Base-by-base conservation (phyloP, 352 stramenopile species). In the Globisporangium spiculum region DNA sequence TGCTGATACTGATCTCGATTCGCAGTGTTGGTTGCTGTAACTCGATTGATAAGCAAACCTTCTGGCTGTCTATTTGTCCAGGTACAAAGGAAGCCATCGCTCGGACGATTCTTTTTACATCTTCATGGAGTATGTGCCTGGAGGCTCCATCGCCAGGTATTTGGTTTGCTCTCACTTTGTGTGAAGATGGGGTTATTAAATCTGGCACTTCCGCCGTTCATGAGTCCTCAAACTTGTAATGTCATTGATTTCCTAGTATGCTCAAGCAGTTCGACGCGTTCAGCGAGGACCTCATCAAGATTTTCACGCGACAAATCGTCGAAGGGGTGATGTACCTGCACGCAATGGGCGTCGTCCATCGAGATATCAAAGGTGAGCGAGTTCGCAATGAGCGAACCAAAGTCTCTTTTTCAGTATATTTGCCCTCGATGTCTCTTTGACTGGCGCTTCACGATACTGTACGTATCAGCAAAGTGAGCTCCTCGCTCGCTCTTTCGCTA, bases 41-140 rank as follows among this genome's bases (percentile, higher is more conserved):
- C 18, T 16, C 10, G 4, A 14, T 14, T 26, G 10, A 30, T 63
- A 8, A 10, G 20, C 10, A 22, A 60, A 12, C 55, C 61, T n/a
- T 57, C 10, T 52, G 46, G 18, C 50, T 55, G 44, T 50, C 41
- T 50, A 24, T 32, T 18, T 53, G 30, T 32, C 30, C 30, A 91
- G 83, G 34, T 82, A 96, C 92, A 73, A 94, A 90, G 83, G 90
- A 81, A 91, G 82, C 58, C 83, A 97, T 60, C 81, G 83, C 44
- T 82, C 77, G 32, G 83, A 86, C 9, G 86, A 81, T 30, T 73
- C 88, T 63, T 89, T 99, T 48, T 96, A 93, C 72, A 98, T 99
- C 67, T 99, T 99, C 75, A 97, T 99, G 86, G 94, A 99, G 78
- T 99, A 97, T 76, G 90, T 98, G 6, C 89, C 96, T 6, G 94